Evolutionary conservation across 2,329 filamentous ascomycete species (phyloP), one percentile per base, ranked within the genome.

Genomic region (Calcarisporium arbuscula): DNA sequence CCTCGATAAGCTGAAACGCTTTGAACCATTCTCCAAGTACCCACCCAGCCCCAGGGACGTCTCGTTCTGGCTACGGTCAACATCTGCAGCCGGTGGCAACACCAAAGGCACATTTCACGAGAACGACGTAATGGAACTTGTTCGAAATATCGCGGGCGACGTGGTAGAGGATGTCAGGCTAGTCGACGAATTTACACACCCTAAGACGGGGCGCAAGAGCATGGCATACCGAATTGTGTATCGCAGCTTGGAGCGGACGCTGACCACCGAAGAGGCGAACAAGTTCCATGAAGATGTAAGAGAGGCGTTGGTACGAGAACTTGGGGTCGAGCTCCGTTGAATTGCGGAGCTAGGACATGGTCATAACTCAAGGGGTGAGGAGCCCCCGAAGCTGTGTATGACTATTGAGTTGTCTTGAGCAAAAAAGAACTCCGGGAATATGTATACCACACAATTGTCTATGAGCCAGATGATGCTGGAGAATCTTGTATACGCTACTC

Each of bases 121-220:
- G 57, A 96, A 96, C 61, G 92, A 98, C 59, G 70, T 96, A 33
- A 96, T 96, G 90, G 92, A 96, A 62, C 74, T 95, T 37, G 85
- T 95, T 14, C 80, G 92, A 45, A 80, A 80, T 47, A 71, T 90
- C 30, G 85, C 79, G 8, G 89, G 88, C 32, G 85, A 94, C 56
- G 62, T 80, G 16, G 87, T 92, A 22, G 92, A 98, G 62, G 87
- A 95, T 57, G 90, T 96, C 32, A 70, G 68, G 41, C 68, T 94
- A 19, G 77, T 86, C 34, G 92, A 96, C 60, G 76, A 86, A 55
- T 98, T 96, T 58, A 78, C 75, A 30, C 88, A 96, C 60, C 88
- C 89, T 23, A 88, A 85, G 64, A 89, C 84, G 15, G 80, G 82
- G 5, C 72, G 84, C 47, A 82, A 75, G 64, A 95, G 89, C 64